Evolutionary conservation across 768 basidiomycete species (phyloP).

Genomic region (Gloeophyllum trabeum): DNA sequence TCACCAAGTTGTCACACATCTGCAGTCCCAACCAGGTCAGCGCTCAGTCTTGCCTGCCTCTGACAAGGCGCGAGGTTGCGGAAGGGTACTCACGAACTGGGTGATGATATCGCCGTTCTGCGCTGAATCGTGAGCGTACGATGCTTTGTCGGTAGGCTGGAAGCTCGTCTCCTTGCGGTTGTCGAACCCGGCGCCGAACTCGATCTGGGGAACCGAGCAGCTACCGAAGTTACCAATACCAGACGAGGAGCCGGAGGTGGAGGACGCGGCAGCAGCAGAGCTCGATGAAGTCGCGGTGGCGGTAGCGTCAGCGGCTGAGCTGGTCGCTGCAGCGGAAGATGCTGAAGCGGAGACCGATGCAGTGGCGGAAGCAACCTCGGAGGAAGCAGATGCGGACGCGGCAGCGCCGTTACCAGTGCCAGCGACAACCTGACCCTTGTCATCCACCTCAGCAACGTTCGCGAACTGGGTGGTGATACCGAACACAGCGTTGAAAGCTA

Average conservation of each 20-base stretch:
- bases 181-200: conserved; percentile 46
- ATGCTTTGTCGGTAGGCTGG: conserved; percentile 33
- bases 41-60: too few relatives aligned
- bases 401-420: conserved; percentile 10
- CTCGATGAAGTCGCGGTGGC: conserved; percentile 7
- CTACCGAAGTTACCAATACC: conserved; percentile 33
- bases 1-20: conserved; percentile 45
- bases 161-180: conserved; percentile 42
- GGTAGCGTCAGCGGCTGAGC: conserved; percentile 6
- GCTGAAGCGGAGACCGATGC: conserved; percentile 6
- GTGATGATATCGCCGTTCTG: conserved; percentile 49
- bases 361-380: conserved; percentile 6
- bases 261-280: conserved; percentile 7
- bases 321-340: conserved; percentile 10
- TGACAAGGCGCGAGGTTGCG: conserved; percentile 21
- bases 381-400: conserved; percentile 4
- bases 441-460: conserved; percentile 26
- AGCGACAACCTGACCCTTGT: conserved; percentile 28
- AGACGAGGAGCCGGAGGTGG: conserved; percentile 6
- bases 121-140: conserved; percentile 49
- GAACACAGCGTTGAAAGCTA: conserved; percentile 48
- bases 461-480: conserved; percentile 43
- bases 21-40: too few relatives aligned
- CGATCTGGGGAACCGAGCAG: conserved; percentile 44
- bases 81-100: conserved; percentile 39